Base-by-base conservation (phyloP, 1,284 basidiomycete species). In the Puccinia polysora region DNA sequence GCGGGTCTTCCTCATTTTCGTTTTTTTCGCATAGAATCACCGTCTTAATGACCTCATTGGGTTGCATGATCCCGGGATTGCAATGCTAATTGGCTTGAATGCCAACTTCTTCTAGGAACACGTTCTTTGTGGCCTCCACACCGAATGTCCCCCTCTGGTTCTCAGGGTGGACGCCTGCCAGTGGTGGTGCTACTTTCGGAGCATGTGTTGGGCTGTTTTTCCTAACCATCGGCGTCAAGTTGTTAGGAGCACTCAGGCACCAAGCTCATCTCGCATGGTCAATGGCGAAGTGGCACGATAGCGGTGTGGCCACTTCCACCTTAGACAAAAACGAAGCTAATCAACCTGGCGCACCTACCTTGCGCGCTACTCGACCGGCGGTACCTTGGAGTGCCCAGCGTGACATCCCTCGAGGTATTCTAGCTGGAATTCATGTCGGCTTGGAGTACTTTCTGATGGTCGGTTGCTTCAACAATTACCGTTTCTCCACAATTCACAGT, bases 361-460 rank as follows among this genome's bases (percentile, higher is more conserved):
- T 45, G 10, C 40, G 34, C 47, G 18, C 25, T 45, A 36, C 40
- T 34, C 23, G 43, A 8, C 67, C 23, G 14, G 43, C 32, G 18
- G 38, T 49, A 20, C 56, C 45, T 14, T 71, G 68, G 68, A 32
- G 20, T 25, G 58, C 58, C 32, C 53, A 71, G 52, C 58, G 50
- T 40, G 68, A 71, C 12, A 34, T 71, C 5, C 58, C 68, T 10
- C 23, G 68, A 7, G 68, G 68, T 53, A 52, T 71, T 14, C 58
- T 71, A 18, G 58, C 68, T 49, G 68, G 14, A 7, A 18, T 71
- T 15, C 58, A 62, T 23, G 45, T 59, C n/a, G 56, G 45, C 12
- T 45, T 71, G 10, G 58, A 53, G 14, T 71, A 62, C 34, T 71
- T 71, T 34, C 58, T 71, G 15, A 71, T 71, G 68, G 68, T 71